phyloP scores from a whole-genome alignment of 2,329 filamentous ascomycete genomes.

The Colletotrichum sidae region DNA sequence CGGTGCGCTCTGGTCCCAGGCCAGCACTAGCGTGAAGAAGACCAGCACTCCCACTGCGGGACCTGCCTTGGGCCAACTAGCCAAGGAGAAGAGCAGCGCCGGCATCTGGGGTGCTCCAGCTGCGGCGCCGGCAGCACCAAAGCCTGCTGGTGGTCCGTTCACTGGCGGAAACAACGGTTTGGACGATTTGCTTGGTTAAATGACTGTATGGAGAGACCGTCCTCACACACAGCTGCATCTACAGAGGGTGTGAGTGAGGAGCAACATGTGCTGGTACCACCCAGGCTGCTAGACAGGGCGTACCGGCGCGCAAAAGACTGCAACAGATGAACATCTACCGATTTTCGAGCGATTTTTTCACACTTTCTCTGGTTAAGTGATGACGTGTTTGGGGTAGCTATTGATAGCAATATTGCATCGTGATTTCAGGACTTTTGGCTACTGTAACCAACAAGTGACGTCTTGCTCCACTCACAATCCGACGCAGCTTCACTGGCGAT shows the following conservation, averaged over 20 bases:
- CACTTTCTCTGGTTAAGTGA: background rate
- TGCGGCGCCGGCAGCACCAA: conserved; percentile 45
- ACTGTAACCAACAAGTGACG: conserved; percentile 19
- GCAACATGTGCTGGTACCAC: conserved; percentile 44
- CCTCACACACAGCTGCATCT: conserved; percentile 17
- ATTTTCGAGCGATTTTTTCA: conserved; percentile 28
- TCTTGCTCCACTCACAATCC: conserved; percentile 9
- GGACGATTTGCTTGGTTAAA: conserved; percentile 62
- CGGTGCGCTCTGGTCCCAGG: conserved; percentile 84
- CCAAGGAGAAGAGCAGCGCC: conserved; percentile 96
- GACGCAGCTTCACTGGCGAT: conserved; percentile 1
- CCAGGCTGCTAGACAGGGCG: conserved; percentile 53
- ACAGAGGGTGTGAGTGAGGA: conserved; percentile 1
- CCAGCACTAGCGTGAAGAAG: conserved; percentile 82
- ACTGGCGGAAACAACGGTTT: conserved; percentile 49
- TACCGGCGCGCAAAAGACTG: conserved; percentile 55
- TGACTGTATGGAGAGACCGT: conserved; percentile 5
- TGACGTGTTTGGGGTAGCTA: too few relatives aligned
- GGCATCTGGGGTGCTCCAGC: conserved; percentile 90
- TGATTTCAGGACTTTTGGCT: conserved; percentile 21
- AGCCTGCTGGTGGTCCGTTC: conserved; percentile 41
- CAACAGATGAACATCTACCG: conserved; percentile 38
- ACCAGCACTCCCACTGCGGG: conserved; percentile 70
- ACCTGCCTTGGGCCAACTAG: conserved; percentile 90
- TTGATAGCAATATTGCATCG: background rate